Evolutionary conservation across 2,329 filamentous ascomycete species (phyloP).

Genomic region (Alternaria sp.): DNA sequence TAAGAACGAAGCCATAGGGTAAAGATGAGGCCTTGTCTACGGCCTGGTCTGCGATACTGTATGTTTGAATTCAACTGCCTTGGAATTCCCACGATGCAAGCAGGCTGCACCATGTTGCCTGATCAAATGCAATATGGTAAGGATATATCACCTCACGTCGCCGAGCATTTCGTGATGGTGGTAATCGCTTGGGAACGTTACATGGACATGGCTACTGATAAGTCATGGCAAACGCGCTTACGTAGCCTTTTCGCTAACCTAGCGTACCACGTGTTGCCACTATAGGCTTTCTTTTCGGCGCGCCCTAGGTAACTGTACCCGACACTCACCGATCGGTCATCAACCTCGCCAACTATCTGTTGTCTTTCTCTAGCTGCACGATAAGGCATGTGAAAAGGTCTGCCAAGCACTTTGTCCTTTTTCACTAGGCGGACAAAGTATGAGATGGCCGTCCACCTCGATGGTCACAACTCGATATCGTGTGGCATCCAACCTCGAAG

Average conservation of each 20-base stretch:
- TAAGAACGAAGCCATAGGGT: background rate
- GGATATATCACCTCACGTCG: background rate
- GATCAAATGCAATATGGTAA: background rate
- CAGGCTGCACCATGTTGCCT: background rate
- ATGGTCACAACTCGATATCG: background rate
- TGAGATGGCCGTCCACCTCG: background rate
- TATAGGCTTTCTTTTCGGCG: background rate
- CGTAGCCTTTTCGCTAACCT: constrained; percentile 5
- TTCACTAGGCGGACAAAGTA: background rate
- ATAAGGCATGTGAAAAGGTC: constrained; percentile 5
- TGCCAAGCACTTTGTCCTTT: background rate
- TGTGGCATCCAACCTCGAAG: background rate
- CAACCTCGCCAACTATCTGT: background rate
- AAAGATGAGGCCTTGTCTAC: background rate
- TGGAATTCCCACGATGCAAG: background rate
- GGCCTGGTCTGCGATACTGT: background rate
- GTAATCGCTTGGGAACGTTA: constrained; percentile 6
- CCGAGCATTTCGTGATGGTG: constrained; percentile 1
- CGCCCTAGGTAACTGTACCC: constrained; percentile 3
- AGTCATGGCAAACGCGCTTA: constrained; percentile 24
- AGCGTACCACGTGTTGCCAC: constrained; percentile 12
- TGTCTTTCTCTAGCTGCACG: background rate
- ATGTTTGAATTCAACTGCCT: background rate
- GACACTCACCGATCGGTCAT: constrained; percentile 8
- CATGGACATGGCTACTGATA: constrained; percentile 17